A percentile compares a stretch with the other conserved stretches of the same genome.
phyloP scores from a whole-genome alignment of 2,329 filamentous ascomycete genomes.

The Aquanectria penicillioides region DNA sequence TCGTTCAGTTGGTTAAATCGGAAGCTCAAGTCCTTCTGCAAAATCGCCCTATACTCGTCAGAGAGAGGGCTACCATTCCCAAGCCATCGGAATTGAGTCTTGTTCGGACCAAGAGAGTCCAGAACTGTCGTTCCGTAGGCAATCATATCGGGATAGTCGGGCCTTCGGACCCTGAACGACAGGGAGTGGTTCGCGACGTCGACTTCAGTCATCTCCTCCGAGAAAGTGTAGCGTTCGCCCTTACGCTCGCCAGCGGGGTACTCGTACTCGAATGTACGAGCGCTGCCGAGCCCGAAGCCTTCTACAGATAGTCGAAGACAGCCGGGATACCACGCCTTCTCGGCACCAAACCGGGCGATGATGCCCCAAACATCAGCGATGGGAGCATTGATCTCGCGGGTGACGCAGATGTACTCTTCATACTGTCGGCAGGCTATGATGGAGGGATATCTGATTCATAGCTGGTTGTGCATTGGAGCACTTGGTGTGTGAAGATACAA shows the following conservation, averaged over 20 bases:
- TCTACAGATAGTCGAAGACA: not conserved
- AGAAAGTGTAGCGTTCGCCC: slow-evolving; percentile 1
- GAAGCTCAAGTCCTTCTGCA: slow-evolving; percentile 1
- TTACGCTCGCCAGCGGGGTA: slow-evolving; percentile 5
- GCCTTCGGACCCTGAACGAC: slow-evolving; percentile 4
- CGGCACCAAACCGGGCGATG: not conserved
- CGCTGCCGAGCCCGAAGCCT: not conserved
- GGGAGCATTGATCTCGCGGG: slow-evolving; percentile 7
- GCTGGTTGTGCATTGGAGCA: no score
- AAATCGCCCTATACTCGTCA: not conserved
- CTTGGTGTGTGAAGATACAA: no score
- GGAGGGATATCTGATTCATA: no score
- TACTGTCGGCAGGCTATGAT: not conserved
- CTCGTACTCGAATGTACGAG: slow-evolving; percentile 11
- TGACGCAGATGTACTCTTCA: slow-evolving; percentile 2
- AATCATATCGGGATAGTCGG: slow-evolving; percentile 10
- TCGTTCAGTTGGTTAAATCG: no score
- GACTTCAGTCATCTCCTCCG: not conserved
- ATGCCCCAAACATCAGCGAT: slow-evolving; percentile 6
- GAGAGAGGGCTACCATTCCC: not conserved
- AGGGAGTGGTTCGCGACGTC: slow-evolving; percentile 4
- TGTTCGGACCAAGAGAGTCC: not conserved
- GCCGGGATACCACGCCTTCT: slow-evolving; percentile 1
- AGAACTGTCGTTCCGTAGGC: slow-evolving; percentile 8
- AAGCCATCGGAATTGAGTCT: slow-evolving; percentile 1